Conservation (phyloP, 345 rosid species). For the Rhodamnia argentea region DNA sequence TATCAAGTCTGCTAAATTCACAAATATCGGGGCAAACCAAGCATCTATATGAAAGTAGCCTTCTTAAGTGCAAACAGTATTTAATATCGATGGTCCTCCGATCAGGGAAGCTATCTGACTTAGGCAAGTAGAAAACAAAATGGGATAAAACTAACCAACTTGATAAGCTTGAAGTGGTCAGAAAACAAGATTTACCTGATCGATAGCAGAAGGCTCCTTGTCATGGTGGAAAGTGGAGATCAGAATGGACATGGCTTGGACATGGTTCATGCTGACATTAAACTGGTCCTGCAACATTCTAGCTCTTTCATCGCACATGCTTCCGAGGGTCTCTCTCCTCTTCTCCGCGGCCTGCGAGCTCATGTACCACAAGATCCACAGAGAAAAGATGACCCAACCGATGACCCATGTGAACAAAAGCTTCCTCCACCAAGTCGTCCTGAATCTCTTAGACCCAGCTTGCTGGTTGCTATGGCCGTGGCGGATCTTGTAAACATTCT, state of each 20-base stretch:
- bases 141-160: not conserved
- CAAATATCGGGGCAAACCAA: not conserved
- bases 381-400: slow-evolving; percentile 32
- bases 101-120: not conserved
- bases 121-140: not conserved
- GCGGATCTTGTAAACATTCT: slow-evolving; percentile 40
- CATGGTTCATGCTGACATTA: slow-evolving; percentile 97
- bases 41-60: not conserved
- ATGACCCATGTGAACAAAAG: slow-evolving; percentile 52
- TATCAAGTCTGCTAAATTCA: not conserved
- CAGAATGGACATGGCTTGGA: slow-evolving; percentile 93
- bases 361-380: slow-evolving; percentile 52
- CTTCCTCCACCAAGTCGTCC: slow-evolving; percentile 56
- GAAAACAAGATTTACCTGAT: slow-evolving; percentile 48
- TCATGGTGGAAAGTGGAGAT: slow-evolving; percentile 94
- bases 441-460: slow-evolving; percentile 45
- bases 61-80: not conserved
- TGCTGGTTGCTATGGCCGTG: slow-evolving; percentile 31
- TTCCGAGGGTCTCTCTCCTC: slow-evolving; percentile 65
- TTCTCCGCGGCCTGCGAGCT: slow-evolving; percentile 67
- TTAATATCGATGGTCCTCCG: not conserved
- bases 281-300: slow-evolving; percentile 98
- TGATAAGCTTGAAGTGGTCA: not conserved
- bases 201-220: slow-evolving; percentile 82
- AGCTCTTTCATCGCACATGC: slow-evolving; percentile 97